These are phyloP conservation scores for Penicillium diatomitis DNA, from an alignment of 495 filamentous ascomycete genomes.

Conservation along the genomic window DNA sequence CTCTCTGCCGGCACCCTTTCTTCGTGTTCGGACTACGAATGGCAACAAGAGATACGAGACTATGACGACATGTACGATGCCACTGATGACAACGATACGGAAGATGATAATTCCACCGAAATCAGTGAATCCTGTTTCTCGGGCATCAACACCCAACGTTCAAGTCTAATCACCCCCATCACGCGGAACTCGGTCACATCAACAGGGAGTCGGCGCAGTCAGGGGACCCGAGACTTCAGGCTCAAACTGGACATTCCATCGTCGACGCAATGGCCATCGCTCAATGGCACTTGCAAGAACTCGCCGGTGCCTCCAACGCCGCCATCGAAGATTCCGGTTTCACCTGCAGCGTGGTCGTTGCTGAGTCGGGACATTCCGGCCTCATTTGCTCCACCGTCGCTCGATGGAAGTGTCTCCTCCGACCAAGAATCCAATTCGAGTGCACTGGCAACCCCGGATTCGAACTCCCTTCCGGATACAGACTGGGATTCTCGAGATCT, in stretches of 20 bases:
- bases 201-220: conserved; percentile 19
- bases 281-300: conserved; percentile 42
- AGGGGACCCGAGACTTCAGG: conserved; percentile 33
- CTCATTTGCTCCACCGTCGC: conserved; percentile 71
- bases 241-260: conserved; percentile 69
- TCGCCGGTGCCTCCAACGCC: conserved; percentile 73
- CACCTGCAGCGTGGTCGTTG: conserved; percentile 59
- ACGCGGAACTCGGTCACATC: conserved; percentile 32
- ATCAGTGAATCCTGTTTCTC: conserved; percentile 40
- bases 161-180: conserved; percentile 30
- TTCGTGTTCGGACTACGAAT: conserved; percentile 38
- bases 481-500: conserved; percentile 33
- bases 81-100: conserved; percentile 53
- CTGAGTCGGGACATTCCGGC: conserved; percentile 60
- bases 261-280: conserved; percentile 47
- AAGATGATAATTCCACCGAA: conserved; percentile 28
- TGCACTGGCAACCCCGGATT: conserved; percentile 70
- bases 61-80: conserved; percentile 85
- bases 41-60: conserved; percentile 37
- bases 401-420: conserved; percentile 79
- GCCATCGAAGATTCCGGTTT: conserved; percentile 66
- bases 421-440: conserved; percentile 74
- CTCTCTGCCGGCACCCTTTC: conserved; percentile 29
- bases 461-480: conserved; percentile 46
- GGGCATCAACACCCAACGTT: conserved; percentile 31